Evolutionary conservation across 2,329 filamentous ascomycete species (phyloP), one percentile per base, ranked within the genome.

Genomic region (Trichoderma sp.): DNA sequence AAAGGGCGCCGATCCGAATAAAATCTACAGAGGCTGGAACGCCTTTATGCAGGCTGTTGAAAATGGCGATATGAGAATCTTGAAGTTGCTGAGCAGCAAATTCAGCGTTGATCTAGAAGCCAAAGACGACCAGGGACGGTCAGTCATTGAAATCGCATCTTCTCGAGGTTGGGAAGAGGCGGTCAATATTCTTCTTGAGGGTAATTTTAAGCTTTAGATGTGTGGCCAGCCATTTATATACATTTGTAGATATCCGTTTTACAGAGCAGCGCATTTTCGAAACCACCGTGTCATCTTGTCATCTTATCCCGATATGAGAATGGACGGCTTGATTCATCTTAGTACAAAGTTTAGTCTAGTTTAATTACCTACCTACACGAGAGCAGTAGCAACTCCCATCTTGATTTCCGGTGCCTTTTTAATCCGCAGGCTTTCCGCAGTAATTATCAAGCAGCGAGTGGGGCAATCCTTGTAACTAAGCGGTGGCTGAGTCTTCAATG

Each of bases 1-100:
- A 13, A 83, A 85, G 70, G 89, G 90, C 11, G 90, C 88, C 1
- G 88, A 92, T 73, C 88, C 89, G 59, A 92, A 92, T 79, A 86
- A 87, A 76, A 81, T 90, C 71, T 91, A 91, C 77, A 85, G 88
- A 0, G 88, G 87, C 5, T 90, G 88, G 86, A 91, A 88, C 75
- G 88, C 84, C 21, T 82, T 90, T 67, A 87, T 91, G 79, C 88
- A 91, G 76, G 87, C 88, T 0, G 81, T 91, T 14, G 88, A 91
- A 79, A 88, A 89, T 73, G 88, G 88, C 19, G 87, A 91, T 71
- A 76, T 82, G 2, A 76, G 80, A 3, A 81, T 90, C 14, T 79
- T 91, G 49, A 81, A 78, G 58, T 76, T 90, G 24, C 77, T 91
- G 4, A 80, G 83, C 14, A 78, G 83, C 55, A 83, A 82, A 71